Evolutionary conservation across 2,329 filamentous ascomycete species (phyloP), one percentile per base, ranked within the genome.

Genomic region (Graphiopsis chlorocephala): DNA sequence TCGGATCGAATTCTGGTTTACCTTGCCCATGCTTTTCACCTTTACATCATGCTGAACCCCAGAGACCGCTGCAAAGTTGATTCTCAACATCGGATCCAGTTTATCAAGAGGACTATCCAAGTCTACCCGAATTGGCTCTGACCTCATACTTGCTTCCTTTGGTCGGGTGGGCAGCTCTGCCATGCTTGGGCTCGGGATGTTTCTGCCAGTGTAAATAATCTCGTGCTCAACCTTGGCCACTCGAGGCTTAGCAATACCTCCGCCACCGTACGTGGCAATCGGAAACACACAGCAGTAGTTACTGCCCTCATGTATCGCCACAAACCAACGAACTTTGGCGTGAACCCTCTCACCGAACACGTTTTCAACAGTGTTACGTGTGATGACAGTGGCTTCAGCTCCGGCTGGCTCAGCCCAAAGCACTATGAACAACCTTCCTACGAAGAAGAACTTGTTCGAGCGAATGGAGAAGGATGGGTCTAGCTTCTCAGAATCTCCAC

Each of bases 301-400:
- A 0, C 52, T 25, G 1, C 62, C 64, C 28, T 66, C 65, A 8
- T 68, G 64, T 2, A 72, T 64, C 3, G 73, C 69, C 2, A 73
- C 71, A 50, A 73, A 74, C 7, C 70, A 62, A 0, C 72, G 68
- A 1, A 71, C 63, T 59, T 73, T 72, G 4, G 71, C 65, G 25
- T 64, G 68, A 0, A 71, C 66, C 8, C 11, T 29, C 29, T 72
- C 67, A 11, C 65, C 65, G 29, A 58, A 60, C 31, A 31, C 38
- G 12, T 55, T 38, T 14, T 55, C 2, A 2, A 35, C 14, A 1
- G 23, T 55, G 7, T 42, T 42, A 11, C 6, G 28, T 2, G 58
- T 31, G 29, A 62, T 47, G 2, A 5, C 6, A 23, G 42, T 20
- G 11, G 31, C 25, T 2, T 17, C 6, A 12, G 6, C 45, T 5